Evolutionary conservation across 169 alveolate genomes (phyloP), one percentile per base, ranked within the genome.

Genomic region (Neospora caninum): DNA sequence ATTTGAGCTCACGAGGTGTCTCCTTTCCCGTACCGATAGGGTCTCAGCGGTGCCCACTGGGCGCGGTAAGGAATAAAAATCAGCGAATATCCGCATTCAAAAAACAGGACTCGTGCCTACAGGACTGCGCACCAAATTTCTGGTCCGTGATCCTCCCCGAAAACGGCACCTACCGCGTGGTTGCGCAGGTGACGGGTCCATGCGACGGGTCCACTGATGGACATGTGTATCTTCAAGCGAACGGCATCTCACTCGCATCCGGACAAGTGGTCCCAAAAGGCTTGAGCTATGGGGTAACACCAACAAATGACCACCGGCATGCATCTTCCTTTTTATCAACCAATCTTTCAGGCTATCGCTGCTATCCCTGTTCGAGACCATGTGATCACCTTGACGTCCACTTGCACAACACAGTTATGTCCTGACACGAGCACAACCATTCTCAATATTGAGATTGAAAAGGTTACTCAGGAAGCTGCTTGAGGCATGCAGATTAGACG

Each of bases 141-240:
- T 73, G 84, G 84, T 73, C 84, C 31, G 49, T 73, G n/a, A 0
- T 38, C 31, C 84, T 73, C 22, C 84, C 84, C 10, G 45, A 73
- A 73, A 34, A 27, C 34, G 84, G 84, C 41, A n/a, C 45, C 41
- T 73, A 73, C n/a, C 41, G 45, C 41, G 22, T 73, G 84, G 49
- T 36, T 22, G 49, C 45, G 29, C 84, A 73, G 84, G 27, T 73
- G 84, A 27, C 84, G 29, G 84, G 84, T 27, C 84, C 49, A 13
- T 73, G 84, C 84, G 84, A 73, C 43, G 84, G 49, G 6, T 25
- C 84, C 49, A 38, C 84, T 34, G 84, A 13, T n/a, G 84, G 84
- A 18, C 84, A n/a, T 43, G 45, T 73, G 41, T 73, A 36, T 73
- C 45, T 73, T n/a, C 84, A 73, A 38, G 84, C 84, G 45, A 73